Base-by-base conservation (phyloP, 306 rosid genomes). In the Astragalus membranaceus region DNA sequence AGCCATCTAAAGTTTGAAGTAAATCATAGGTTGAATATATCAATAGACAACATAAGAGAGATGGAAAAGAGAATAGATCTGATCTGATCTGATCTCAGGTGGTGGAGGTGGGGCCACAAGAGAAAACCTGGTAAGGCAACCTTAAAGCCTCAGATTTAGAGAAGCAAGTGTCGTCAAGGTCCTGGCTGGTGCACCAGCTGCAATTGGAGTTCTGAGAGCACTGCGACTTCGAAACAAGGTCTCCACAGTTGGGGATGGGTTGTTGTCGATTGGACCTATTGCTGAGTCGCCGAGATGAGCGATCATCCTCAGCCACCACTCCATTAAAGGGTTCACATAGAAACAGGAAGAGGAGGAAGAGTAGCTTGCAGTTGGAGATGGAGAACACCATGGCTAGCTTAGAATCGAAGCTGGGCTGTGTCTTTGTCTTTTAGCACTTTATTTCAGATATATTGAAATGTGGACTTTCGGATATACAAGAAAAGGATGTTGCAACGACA, bases 111-210 rank as follows among this genome's bases (percentile, higher is more conserved):
- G 82, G 67, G 15, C 72, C 79, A 72, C 98, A 94, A 48, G 96
- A 82, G 72, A 85, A 94, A 81, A 94, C 92, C 89, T 87, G 80
- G 2, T 39, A 72, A 8, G 98, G 98, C 76, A 94, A 68, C 62
- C 98, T 85, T 77, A 62, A 76, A 9, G 98, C 97, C 71, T 90
- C 97, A 10, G 82, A 33, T 83, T 72, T 84, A 61, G 76, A 33
- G 78, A 94, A 94, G 65, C 98, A 94, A 73, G 82, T 83, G 74
- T 90, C 98, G 73, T 94, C 92, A 44, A 94, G 79, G 36, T 52
- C 78, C 10, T 81, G 78, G 57, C 98, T 90, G 12, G 80, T 80
- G 69, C 98, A 94, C 98, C 98, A 94, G 17, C 87, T 90, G 75
- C 98, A 94, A 43, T 75, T 79, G 15, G 82, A 76, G 69, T 74